Evolutionary conservation across 2,329 filamentous ascomycete species (phyloP).

Genomic region (Huntiella bhutanensis): DNA sequence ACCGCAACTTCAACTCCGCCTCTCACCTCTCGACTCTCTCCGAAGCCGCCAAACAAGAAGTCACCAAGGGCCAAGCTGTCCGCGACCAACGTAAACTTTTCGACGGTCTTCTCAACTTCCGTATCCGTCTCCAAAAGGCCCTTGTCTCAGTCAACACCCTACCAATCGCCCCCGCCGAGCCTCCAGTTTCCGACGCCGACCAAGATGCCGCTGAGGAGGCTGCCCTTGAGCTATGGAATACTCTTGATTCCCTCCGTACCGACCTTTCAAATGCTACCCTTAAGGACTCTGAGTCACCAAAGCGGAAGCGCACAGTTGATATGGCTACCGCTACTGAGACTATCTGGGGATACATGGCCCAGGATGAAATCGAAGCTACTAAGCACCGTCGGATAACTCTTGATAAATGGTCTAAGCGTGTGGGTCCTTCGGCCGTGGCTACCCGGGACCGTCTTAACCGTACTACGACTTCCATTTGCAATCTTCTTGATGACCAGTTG

Average conservation of each 20-base stretch:
- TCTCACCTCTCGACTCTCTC: conserved; percentile 11
- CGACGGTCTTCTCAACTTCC: conserved; percentile 70
- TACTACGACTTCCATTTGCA: conserved; percentile 37
- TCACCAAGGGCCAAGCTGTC: conserved; percentile 70
- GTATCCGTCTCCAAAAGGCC: conserved; percentile 86
- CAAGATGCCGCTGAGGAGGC: conserved; percentile 66
- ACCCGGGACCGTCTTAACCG: conserved; percentile 16
- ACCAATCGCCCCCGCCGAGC: conserved; percentile 21
- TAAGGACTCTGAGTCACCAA: conserved; percentile 29
- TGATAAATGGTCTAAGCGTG: conserved; percentile 77
- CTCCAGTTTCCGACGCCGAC: conserved; percentile 23
- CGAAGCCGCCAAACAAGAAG: conserved; percentile 29
- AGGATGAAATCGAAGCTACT: conserved; percentile 39
- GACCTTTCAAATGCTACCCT: conserved; percentile 20
- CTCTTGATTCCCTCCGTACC: conserved; percentile 48
- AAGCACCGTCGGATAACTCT: conserved; percentile 51
- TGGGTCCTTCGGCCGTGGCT: conserved; percentile 27
- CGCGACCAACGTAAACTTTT: conserved; percentile 73
- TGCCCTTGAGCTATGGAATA: conserved; percentile 68
- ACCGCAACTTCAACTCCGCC: conserved; percentile 8
- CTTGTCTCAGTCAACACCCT: conserved; percentile 67
- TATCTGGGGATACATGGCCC: conserved; percentile 55
- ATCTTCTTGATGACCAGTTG: conserved; percentile 50
- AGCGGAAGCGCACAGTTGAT: conserved; percentile 39
- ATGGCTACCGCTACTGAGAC: conserved; percentile 38